Conservation (phyloP, 139 green algal species). For the Micromonas pusilla region DNA sequence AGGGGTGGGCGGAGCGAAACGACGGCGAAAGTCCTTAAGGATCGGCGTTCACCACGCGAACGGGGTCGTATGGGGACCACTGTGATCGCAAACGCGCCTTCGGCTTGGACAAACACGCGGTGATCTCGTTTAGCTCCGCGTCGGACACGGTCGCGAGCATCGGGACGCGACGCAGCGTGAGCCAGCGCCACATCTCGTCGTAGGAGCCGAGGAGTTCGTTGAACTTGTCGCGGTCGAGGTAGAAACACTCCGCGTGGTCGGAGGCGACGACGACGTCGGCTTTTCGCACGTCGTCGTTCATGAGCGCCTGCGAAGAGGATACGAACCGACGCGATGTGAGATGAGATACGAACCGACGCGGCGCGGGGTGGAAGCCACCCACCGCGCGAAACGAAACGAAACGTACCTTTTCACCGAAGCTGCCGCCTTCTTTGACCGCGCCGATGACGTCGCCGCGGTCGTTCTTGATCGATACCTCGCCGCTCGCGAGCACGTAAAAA, state of each 20-base stretch:
- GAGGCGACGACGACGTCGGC: slow-evolving; percentile 61
- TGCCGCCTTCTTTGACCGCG: slow-evolving; percentile 34
- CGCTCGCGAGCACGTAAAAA: slow-evolving; percentile 86
- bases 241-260: not conserved
- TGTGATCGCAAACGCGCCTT: too few relatives aligned
- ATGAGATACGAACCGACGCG: too few relatives aligned
- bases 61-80: too few relatives aligned
- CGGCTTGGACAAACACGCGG: not conserved
- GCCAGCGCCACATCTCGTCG: slow-evolving; percentile 73
- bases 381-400: too few relatives aligned
- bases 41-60: too few relatives aligned
- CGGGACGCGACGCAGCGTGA: slow-evolving; percentile 67
- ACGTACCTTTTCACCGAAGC: slow-evolving; percentile 91
- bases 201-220: slow-evolving; percentile 74
- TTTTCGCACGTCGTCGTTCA: slow-evolving; percentile 60
- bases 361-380: too few relatives aligned
- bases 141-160: not conserved
- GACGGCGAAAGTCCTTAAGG: not conserved
- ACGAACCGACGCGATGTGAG: too few relatives aligned
- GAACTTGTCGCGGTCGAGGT: slow-evolving; percentile 48
- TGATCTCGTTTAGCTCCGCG: slow-evolving; percentile 3
- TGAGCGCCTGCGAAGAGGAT: too few relatives aligned
- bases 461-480: slow-evolving; percentile 35
- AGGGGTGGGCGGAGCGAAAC: too few relatives aligned
- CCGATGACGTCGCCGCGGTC: not conserved